These are phyloP conservation scores for Gaeumannomyces sp. DNA, from an alignment of 2,329 filamentous ascomycete genomes.

Conservation along the genomic window DNA sequence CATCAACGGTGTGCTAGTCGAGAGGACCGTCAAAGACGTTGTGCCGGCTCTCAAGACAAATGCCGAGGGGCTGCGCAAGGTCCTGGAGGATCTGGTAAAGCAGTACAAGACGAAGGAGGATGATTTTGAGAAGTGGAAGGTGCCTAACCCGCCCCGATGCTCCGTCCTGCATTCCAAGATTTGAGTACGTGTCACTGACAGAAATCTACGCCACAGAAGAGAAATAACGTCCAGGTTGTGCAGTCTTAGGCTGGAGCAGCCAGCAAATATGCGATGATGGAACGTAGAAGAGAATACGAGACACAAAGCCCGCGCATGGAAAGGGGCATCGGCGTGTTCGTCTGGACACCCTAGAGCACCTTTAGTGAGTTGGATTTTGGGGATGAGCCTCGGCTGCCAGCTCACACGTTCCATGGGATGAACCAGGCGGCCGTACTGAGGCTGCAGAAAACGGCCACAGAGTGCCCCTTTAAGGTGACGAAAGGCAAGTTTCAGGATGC, in stretches of 20 bases:
- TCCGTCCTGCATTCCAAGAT: not conserved
- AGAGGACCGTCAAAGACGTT: constrained; percentile 89
- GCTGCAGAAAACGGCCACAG: not conserved
- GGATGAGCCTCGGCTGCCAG: not conserved
- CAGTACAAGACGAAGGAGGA: constrained; percentile 93
- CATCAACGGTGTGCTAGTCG: constrained; percentile 94
- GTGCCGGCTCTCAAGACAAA: constrained; percentile 88
- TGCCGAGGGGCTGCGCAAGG: constrained; percentile 86
- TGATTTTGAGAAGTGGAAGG: constrained; percentile 98
- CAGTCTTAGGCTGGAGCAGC: constrained; percentile 49
- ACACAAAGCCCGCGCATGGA: not conserved
- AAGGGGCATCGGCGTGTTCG: not conserved
- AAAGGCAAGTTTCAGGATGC: not conserved
- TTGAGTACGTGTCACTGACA: not conserved
- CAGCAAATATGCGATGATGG: not conserved
- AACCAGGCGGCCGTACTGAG: not conserved
- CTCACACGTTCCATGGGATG: not conserved
- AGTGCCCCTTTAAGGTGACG: not conserved
- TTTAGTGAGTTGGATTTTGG: not conserved
- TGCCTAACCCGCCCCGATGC: constrained; percentile 28
- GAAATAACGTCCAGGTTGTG: constrained; percentile 83
- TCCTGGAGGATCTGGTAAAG: constrained; percentile 89
- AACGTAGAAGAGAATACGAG: not conserved
- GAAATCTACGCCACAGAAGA: constrained; percentile 57
- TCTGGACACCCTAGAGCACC: not conserved